A percentile compares a stretch with the other conserved stretches of the same genome.
phyloP scores from a whole-genome alignment of 371 early-diverging fungal genomes.

The Synchytrium microbalum region DNA sequence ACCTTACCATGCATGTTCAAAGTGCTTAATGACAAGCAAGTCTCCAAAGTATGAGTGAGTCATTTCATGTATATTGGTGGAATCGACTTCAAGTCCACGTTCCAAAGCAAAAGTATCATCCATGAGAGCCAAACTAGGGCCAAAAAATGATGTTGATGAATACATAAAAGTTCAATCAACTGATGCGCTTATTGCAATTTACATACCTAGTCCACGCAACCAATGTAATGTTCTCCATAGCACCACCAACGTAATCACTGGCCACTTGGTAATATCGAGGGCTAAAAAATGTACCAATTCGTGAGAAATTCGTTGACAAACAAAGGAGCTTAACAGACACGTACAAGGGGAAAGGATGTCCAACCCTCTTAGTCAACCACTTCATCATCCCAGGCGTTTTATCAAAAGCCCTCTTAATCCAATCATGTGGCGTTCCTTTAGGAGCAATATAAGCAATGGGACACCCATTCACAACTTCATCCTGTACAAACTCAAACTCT shows the following conservation, averaged over 20 bases:
- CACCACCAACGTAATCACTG: no score
- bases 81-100: constrained; percentile 9
- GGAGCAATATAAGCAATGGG: constrained; percentile 39
- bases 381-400: no score
- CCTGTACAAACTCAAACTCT: constrained; percentile 38
- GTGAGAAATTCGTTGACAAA: no score
- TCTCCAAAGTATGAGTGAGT: constrained; percentile 57
- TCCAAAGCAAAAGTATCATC: constrained; percentile 27
- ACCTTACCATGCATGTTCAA: constrained; percentile 61
- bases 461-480: constrained; percentile 39
- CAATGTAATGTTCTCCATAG: no score
- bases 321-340: no score
- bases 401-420: no score
- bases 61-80: constrained; percentile 54
- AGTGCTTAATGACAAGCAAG: constrained; percentile 47
- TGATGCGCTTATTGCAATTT: constrained; percentile 12
- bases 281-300: no score
- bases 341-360: no score
- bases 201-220: constrained; percentile 30
- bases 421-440: constrained; percentile 24
- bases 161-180: constrained; percentile 4
- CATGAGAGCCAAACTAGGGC: constrained; percentile 30
- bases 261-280: no score
- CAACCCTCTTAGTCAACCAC: no score
- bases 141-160: background rate